phyloP scores from a whole-genome alignment of 257 asterid genomes.

The Solanum gracilifrons region DNA sequence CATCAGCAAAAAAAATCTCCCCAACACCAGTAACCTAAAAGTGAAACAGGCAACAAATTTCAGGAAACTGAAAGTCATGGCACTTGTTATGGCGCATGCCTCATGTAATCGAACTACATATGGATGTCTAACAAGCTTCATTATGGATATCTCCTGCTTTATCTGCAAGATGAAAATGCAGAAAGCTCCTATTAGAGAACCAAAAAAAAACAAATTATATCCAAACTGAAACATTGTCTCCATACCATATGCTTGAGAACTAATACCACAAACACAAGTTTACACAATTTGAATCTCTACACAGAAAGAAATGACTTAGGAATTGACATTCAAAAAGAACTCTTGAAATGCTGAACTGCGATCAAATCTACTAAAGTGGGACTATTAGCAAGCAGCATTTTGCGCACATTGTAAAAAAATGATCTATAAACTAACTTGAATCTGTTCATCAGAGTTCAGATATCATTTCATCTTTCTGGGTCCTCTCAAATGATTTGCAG shows the following conservation, averaged over 20 bases:
- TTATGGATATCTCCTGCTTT: conserved; percentile 90
- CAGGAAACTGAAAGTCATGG: not conserved
- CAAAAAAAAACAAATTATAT: not conserved
- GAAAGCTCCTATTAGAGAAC: conserved; percentile 2
- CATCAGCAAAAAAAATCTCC: not conserved
- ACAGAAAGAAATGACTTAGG: not conserved
- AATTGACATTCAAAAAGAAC: not conserved
- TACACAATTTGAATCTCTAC: not conserved
- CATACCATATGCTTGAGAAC: not conserved
- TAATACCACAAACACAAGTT: not conserved
- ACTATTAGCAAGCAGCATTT: not conserved
- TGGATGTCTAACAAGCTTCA: conserved; percentile 96
- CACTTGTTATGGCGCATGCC: conserved; percentile 38
- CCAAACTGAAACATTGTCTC: not conserved
- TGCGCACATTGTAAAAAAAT: not conserved
- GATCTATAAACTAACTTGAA: not conserved
- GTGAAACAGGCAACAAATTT: not conserved
- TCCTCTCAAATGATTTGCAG: not conserved
- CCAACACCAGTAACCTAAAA: not conserved
- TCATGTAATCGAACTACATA: conserved; percentile 82
- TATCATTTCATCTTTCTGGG: not conserved
- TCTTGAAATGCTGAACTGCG: not conserved
- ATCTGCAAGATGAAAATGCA: conserved; percentile 49
- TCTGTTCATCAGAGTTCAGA: not conserved
- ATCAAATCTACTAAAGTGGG: not conserved